These are phyloP conservation scores for Daldinia sp. DNA, from an alignment of 2,329 filamentous ascomycete species.

Conservation along the genomic window DNA sequence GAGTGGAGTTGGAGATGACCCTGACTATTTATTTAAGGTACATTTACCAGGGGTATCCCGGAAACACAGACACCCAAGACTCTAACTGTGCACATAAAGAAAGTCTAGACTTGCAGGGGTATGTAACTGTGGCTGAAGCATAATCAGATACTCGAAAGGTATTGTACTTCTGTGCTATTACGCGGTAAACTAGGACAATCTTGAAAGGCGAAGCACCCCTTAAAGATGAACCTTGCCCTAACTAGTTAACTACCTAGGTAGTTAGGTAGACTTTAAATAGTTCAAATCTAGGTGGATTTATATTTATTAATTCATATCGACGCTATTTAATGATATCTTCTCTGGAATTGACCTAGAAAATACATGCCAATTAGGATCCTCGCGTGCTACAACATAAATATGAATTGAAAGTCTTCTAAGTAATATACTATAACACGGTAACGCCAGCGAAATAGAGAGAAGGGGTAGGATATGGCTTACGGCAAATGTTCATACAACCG, in stretches of 20 bases:
- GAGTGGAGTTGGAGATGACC: constrained; percentile 17
- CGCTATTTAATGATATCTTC: too few relatives aligned
- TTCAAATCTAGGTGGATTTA: too few relatives aligned
- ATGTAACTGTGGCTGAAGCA: neutral
- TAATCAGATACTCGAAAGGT: neutral
- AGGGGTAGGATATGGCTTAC: constrained; percentile 17
- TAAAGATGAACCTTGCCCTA: too few relatives aligned
- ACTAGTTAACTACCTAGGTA: too few relatives aligned
- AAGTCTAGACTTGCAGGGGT: neutral
- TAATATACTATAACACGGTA: neutral
- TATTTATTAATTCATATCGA: too few relatives aligned
- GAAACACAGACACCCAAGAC: neutral
- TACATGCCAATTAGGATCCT: too few relatives aligned
- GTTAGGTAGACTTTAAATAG: too few relatives aligned
- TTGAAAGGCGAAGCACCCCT: too few relatives aligned
- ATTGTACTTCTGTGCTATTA: neutral
- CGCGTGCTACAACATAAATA: too few relatives aligned
- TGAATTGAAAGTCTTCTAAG: constrained; percentile 1
- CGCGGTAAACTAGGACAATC: neutral
- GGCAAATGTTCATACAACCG: constrained; percentile 35
- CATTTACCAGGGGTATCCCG: neutral
- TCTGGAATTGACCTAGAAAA: too few relatives aligned
- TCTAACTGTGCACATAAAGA: neutral
- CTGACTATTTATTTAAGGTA: neutral
- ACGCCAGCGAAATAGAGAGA: too few relatives aligned